phyloP scores from a whole-genome alignment of 805 yeast species.

The Candida endomychidarum region DNA sequence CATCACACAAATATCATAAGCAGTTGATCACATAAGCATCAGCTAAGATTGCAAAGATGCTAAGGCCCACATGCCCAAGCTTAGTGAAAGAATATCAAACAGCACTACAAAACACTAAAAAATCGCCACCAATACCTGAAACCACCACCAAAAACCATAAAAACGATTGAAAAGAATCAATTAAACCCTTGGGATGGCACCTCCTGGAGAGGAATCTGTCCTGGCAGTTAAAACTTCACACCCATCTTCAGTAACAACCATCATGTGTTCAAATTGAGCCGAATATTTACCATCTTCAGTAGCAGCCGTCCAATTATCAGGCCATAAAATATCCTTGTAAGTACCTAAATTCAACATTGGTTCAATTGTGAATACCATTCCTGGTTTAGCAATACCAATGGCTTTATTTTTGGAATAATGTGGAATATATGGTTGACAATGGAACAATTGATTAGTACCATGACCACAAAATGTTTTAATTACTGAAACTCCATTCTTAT shows the following conservation, averaged over 20 bases:
- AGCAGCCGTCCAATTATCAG: slow-evolving; percentile 94
- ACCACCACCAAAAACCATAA: no score
- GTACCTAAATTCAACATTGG: slow-evolving; percentile 93
- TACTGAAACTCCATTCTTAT: slow-evolving; percentile 74
- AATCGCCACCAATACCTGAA: no score
- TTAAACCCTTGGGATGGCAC: slow-evolving; percentile 59
- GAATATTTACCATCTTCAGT: slow-evolving; percentile 87
- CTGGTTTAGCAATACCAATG: slow-evolving; percentile 90
- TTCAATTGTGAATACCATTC: slow-evolving; percentile 95
- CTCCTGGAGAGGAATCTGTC: slow-evolving; percentile 83
- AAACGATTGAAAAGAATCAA: no score
- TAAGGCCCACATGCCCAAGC: no score
- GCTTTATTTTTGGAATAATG: slow-evolving; percentile 94
- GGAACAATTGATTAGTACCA: slow-evolving; percentile 85
- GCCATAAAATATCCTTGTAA: slow-evolving; percentile 84
- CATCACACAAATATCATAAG: no score
- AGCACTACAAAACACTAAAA: no score
- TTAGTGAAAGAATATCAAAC: no score
- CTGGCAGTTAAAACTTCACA: slow-evolving; percentile 88
- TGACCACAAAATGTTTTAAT: slow-evolving; percentile 93
- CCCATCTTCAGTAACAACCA: slow-evolving; percentile 91
- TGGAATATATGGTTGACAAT: slow-evolving; percentile 88
- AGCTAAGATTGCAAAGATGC: no score
- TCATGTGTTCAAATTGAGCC: slow-evolving; percentile 95
- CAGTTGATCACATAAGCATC: no score